Evolutionary conservation across 768 basidiomycete species (phyloP).

Genomic region (Boletus vermiculosoides): DNA sequence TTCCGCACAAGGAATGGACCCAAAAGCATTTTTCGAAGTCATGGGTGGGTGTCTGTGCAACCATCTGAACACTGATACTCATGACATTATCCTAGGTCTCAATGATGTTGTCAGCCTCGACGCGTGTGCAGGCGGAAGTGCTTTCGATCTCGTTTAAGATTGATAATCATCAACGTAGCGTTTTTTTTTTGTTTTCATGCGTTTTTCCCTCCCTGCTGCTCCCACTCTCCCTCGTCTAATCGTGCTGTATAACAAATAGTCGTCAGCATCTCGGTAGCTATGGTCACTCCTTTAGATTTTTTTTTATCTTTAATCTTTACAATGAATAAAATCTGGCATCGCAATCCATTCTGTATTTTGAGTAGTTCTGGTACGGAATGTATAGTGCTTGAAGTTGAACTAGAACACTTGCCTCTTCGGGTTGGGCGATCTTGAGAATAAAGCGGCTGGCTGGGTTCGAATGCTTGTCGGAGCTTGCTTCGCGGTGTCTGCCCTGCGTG

Average conservation of each 20-base stretch:
- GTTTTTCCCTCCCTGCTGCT: neutral
- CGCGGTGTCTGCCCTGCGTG: no score
- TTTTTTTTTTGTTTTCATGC: neutral
- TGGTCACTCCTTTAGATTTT: slow-evolving; percentile 24
- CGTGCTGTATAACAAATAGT: slow-evolving; percentile 22
- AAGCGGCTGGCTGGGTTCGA: neutral
- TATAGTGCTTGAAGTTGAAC: neutral
- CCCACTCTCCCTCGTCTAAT: slow-evolving; percentile 3
- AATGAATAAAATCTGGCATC: slow-evolving; percentile 15
- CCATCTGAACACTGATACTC: neutral
- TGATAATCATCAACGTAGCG: neutral
- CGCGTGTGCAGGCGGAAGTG: slow-evolving; percentile 54
- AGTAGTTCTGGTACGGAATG: neutral
- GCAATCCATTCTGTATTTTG: slow-evolving; percentile 3
- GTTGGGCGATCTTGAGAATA: slow-evolving; percentile 4
- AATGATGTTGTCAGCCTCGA: slow-evolving; percentile 55
- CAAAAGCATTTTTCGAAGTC: slow-evolving; percentile 73
- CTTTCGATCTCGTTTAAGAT: slow-evolving; percentile 51
- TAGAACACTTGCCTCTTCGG: slow-evolving; percentile 10
- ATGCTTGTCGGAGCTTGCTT: slow-evolving; percentile 7
- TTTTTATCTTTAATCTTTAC: slow-evolving; percentile 20
- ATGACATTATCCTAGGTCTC: slow-evolving; percentile 39
- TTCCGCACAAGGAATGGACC: slow-evolving; percentile 66
- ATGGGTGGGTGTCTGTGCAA: slow-evolving; percentile 49
- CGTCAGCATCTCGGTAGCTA: slow-evolving; percentile 12